Evolutionary conservation across 345 rosid species (phyloP).

Genomic region (Cardamine chenopodiifolia): DNA sequence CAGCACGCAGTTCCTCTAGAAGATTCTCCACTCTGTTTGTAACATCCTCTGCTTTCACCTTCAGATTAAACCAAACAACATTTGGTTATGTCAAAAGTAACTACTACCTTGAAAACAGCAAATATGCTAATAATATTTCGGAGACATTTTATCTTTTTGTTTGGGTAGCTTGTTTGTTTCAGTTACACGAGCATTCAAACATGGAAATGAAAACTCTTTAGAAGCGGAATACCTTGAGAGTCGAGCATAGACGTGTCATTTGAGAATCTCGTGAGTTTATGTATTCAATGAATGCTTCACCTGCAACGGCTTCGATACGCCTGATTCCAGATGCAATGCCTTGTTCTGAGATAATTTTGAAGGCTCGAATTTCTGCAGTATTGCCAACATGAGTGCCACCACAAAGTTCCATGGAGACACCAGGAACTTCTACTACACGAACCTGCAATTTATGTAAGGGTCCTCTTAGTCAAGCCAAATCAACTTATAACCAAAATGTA

Average conservation of each 20-base stretch:
- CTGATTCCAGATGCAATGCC: conserved; percentile 97
- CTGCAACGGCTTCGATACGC: conserved; percentile 96
- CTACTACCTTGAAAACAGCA: conserved; percentile 8
- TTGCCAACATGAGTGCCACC: conserved; percentile 95
- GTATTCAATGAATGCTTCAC: conserved; percentile 91
- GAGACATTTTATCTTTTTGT: neutral
- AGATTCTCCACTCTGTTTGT: conserved; percentile 77
- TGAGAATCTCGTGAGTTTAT: conserved; percentile 74
- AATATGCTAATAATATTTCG: neutral
- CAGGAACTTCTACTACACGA: conserved; percentile 97
- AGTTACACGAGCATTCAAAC: no score
- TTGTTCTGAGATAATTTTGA: conserved; percentile 90
- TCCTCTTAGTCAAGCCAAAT: conserved; percentile 15
- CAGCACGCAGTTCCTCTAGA: conserved; percentile 67
- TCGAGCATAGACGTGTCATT: conserved; percentile 77
- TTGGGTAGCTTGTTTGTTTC: neutral
- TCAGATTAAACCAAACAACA: conserved; percentile 34
- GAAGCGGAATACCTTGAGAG: conserved; percentile 66
- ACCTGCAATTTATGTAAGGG: conserved; percentile 51
- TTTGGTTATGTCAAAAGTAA: neutral
- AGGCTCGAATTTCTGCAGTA: conserved; percentile 88
- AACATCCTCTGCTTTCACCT: conserved; percentile 96
- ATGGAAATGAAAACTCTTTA: conserved; percentile 4
- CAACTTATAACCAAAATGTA: conserved; percentile 9
- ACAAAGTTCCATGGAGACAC: conserved; percentile 97